Evolutionary conservation across 129 eudicot genomes (phyloP), one percentile per base, ranked within the genome.

Genomic region (Dittrichia graveolens): DNA sequence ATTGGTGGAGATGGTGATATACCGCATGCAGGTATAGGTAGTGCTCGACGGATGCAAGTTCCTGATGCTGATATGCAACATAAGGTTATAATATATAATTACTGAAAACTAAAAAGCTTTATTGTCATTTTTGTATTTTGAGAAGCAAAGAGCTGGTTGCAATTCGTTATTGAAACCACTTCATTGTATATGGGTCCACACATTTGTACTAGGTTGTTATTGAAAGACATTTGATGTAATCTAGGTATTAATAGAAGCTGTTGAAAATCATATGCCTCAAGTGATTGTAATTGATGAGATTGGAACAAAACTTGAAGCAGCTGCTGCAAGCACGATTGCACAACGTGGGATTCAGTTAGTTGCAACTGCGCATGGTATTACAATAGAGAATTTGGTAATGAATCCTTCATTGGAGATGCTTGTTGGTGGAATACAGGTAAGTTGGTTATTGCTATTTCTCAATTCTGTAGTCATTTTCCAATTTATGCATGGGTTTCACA

Each of bases 1-100:
- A 93, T 93, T 35, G 98, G 98, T 42, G 98, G 98, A 62, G 98
- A 93, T 72, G 98, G 98, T 71, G 98, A 93, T 83, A 93, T 93
- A 78, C 93, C 98, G 71, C 98, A 93, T 70, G 80, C 86, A 5
- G 98, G 96, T 60, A 90, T 93, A 64, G 98, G 98, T 47, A 85
- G 70, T 83, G 96, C 98, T 85, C 84, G 96, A 13, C 73, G 98
- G 46, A 93, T 93, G 98, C 98, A 93, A 90, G 98, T 93, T 34
- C 92, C 96, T 37, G 83, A 82, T 69, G 44, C 92, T 11, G 98
- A 93, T 79, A 79, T 75, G 85, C 98, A 93, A 74, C 98, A 93
- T 67, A 87, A 87, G 90, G 98, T 92, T 79, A 42, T 52, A 18
- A 44, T 15, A 43, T 49, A 48, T 8, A 47, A 47, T 42, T 37